phyloP scores from a whole-genome alignment of 148 eudicot genomes.

The Rhododendron ovatum region DNA sequence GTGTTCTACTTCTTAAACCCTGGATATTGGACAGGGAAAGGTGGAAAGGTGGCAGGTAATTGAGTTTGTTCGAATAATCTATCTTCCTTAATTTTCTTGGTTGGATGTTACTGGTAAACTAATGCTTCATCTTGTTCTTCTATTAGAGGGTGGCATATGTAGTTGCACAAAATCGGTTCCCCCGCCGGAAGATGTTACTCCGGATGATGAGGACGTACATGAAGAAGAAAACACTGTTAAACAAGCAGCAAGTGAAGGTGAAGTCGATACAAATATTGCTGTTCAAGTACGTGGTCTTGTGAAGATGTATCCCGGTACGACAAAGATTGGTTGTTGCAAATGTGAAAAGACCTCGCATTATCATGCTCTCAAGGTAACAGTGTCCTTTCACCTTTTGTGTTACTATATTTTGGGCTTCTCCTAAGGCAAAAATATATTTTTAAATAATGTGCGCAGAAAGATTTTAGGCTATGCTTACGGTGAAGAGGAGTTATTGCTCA shows the following conservation, averaged over 20 bases:
- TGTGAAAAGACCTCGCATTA: conserved; percentile 73
- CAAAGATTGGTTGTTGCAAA: conserved; percentile 57
- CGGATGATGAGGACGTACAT: conserved; percentile 85
- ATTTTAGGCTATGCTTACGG: not conserved
- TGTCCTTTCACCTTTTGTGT: not conserved
- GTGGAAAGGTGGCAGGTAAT: conserved; percentile 67
- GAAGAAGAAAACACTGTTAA: conserved; percentile 76
- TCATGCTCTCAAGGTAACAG: conserved; percentile 75
- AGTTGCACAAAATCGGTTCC: conserved; percentile 60
- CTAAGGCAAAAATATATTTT: not conserved
- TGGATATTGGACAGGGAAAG: conserved; percentile 81
- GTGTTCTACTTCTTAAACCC: conserved; percentile 67
- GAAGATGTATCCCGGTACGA: conserved; percentile 66
- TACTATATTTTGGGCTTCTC: not conserved
- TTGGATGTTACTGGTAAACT: not conserved
- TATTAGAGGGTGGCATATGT: conserved; percentile 69
- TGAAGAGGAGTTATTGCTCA: not conserved
- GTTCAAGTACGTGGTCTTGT: conserved; percentile 86
- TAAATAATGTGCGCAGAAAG: not conserved
- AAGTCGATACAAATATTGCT: conserved; percentile 59
- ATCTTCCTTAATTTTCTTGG: conserved; percentile 5
- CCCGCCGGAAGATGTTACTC: conserved; percentile 31
- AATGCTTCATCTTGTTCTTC: not conserved
- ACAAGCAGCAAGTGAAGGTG: conserved; percentile 49
- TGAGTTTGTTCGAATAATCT: conserved; percentile 7